Evolutionary conservation across 2,329 filamentous ascomycete species (phyloP), one percentile per base, ranked within the genome.

Genomic region (Trichoderma gracile): DNA sequence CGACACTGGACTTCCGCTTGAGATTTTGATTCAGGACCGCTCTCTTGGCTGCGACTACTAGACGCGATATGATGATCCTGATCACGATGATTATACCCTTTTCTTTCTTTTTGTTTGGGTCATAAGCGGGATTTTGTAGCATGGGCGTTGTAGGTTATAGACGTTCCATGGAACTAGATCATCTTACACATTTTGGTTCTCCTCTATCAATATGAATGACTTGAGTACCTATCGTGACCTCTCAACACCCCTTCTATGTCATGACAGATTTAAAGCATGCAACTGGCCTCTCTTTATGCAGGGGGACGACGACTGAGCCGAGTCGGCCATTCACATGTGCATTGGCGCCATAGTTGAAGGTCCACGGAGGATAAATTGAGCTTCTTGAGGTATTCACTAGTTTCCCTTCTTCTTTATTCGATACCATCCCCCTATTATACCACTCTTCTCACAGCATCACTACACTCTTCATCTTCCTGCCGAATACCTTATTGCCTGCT

Each of bases 71-170:
- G 12, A 14, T 5, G 33, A 14, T 1, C 3, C 27, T 40, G 21
- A 19, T 50, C 56, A 25, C 45, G 12, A 19, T 59, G 23, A 27
- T 50, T 59, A 59, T 59, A 59, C 56, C 56, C 56, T 38, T 54
- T 47, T 23, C n/a, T 19, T 23, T 17, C 19, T n/a, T 47, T 47
- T 25, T 59, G 23, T 23, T 38, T 46, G 56, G 56, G 33, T 40
- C 50, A 27, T 50, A 30, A 23, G 56, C 30, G 46, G 46, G 56
- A 50, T 59, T 33, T 59, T 25, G 27, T 42, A 59, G 46, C 56
- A 50, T 59, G 14, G 56, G 56, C 56, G 56, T 45, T 50, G 45
- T 45, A 19, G 45, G 47, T 59, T 42, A 59, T 59, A 59, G 56
- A 59, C 40, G 15, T 40, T 45, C n/a, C n/a, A n/a, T n/a, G n/a